These are phyloP conservation scores for Immersiella caudata DNA, from an alignment of 495 filamentous ascomycete genomes.

Conservation along the genomic window DNA sequence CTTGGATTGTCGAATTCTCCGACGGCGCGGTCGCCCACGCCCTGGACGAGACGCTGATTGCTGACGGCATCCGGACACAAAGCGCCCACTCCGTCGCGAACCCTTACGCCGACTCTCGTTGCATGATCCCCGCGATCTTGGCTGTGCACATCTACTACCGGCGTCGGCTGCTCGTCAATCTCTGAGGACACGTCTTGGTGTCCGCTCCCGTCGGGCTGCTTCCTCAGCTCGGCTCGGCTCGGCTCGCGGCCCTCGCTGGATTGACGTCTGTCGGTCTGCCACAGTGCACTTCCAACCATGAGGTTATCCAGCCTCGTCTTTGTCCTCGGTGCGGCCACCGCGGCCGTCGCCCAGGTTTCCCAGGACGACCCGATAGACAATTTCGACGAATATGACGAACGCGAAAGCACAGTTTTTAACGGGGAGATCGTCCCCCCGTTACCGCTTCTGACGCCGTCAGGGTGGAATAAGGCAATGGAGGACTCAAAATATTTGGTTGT, in stretches of 20 bases:
- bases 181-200: slow-evolving; percentile 4
- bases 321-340: slow-evolving; percentile 44
- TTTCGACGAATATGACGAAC: slow-evolving; percentile 38
- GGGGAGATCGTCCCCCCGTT: slow-evolving; percentile 75
- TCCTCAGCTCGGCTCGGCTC: not conserved
- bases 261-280: slow-evolving; percentile 5
- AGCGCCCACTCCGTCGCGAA: slow-evolving; percentile 11
- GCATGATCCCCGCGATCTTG: not conserved
- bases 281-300: slow-evolving; percentile 24
- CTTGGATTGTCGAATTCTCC: slow-evolving; percentile 10
- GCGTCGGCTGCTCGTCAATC: not conserved
- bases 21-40: not conserved
- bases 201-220: slow-evolving; percentile 3
- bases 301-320: slow-evolving; percentile 37
- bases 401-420: slow-evolving; percentile 72
- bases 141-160: not conserved
- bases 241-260: slow-evolving; percentile 1
- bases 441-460: slow-evolving; percentile 53
- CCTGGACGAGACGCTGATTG: slow-evolving; percentile 1
- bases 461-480: slow-evolving; percentile 44
- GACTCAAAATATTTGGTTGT: slow-evolving; percentile 50
- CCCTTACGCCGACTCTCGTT: not conserved
- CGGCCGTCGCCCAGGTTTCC: slow-evolving; percentile 38
- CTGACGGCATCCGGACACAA: slow-evolving; percentile 5
- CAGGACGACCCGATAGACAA: slow-evolving; percentile 35